A percentile compares a stretch with the other conserved stretches of the same genome.
Evolutionary conservation across 306 rosid genomes (phyloP).

Genomic region (Cyamopsis tetragonoloba): DNA sequence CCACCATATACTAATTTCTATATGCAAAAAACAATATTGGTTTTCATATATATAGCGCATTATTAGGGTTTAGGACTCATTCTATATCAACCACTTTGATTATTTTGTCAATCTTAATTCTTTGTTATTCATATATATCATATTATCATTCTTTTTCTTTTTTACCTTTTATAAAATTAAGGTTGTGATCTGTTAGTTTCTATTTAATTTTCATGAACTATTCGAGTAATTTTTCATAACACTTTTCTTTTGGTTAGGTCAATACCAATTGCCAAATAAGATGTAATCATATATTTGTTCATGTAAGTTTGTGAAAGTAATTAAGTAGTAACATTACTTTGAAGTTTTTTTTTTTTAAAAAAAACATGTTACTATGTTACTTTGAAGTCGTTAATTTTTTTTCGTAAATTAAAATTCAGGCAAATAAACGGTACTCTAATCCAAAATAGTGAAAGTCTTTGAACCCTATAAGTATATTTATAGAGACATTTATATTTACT

Average conservation of each 20-base stretch:
- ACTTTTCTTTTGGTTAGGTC: background rate
- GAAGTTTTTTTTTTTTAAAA: too few relatives aligned
- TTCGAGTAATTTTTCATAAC: background rate
- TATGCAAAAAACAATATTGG: slow-evolving; percentile 22
- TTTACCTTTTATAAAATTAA: slow-evolving; percentile 16
- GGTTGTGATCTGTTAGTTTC: background rate
- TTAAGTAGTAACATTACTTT: too few relatives aligned
- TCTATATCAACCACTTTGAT: slow-evolving; percentile 28
- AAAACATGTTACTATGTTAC: too few relatives aligned
- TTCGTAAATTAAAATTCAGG: too few relatives aligned
- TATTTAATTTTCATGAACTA: background rate
- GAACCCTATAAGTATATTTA: too few relatives aligned
- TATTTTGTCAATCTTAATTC: slow-evolving; percentile 12
- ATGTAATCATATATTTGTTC: too few relatives aligned
- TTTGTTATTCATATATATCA: background rate
- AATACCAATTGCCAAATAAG: too few relatives aligned
- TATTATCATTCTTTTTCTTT: too few relatives aligned
- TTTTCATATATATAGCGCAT: slow-evolving; percentile 5
- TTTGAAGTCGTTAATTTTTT: too few relatives aligned
- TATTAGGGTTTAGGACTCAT: slow-evolving; percentile 22
- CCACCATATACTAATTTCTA: slow-evolving; percentile 26
- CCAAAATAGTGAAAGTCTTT: too few relatives aligned
- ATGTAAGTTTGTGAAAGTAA: background rate
- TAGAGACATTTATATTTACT: too few relatives aligned
- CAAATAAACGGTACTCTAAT: too few relatives aligned